These are phyloP conservation scores for Sclerotinia trifoliorum DNA, from an alignment of 2,329 filamentous ascomycete species.

Conservation along the genomic window DNA sequence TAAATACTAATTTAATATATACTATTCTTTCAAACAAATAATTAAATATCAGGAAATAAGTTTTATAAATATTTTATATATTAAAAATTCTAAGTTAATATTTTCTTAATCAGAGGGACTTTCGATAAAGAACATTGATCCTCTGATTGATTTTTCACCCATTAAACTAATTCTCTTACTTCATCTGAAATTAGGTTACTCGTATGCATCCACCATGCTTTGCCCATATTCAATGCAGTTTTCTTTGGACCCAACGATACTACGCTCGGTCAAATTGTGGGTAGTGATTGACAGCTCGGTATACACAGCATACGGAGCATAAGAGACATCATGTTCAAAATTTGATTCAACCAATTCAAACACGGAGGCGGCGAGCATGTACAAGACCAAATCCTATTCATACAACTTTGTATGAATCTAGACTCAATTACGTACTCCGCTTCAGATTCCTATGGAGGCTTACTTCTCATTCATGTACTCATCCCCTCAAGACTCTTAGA, in stretches of 20 bases:
- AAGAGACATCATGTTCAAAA: not conserved
- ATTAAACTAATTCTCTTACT: not conserved
- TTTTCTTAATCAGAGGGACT: too few species aligned
- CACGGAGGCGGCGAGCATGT: not conserved
- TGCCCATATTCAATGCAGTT: too few species aligned
- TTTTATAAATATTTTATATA: too few species aligned
- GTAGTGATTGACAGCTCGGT: not conserved
- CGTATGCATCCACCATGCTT: not conserved
- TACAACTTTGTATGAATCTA: not conserved
- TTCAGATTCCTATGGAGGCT: not conserved
- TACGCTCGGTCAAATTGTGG: constrained; percentile 9
- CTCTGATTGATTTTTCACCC: too few species aligned
- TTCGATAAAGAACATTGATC: too few species aligned
- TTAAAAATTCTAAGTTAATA: too few species aligned
- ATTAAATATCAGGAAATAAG: too few species aligned
- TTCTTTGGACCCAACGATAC: not conserved
- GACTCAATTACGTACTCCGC: not conserved
- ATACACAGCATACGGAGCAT: not conserved
- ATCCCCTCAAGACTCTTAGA: not conserved
- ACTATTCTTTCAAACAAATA: too few species aligned
- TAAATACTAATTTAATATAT: too few species aligned
- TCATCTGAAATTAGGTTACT: not conserved
- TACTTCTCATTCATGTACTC: not conserved
- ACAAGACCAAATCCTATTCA: not conserved
- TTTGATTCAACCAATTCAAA: not conserved